Conservation (phyloP, 331 rosid genomes). For the Malus hybrid region DNA sequence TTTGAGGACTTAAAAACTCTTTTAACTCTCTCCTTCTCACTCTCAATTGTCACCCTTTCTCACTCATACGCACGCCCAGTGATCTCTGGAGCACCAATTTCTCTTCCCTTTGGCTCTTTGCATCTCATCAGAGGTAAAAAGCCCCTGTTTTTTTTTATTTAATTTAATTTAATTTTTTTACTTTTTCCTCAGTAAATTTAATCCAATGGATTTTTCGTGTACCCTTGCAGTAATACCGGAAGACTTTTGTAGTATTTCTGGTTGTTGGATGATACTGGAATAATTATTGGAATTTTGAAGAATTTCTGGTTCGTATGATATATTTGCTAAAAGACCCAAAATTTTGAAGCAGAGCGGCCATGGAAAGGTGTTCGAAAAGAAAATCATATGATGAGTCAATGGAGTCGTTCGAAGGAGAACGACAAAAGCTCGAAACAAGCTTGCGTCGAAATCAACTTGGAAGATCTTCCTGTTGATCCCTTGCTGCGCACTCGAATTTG, state of each 20-base stretch:
- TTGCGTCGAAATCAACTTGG: background rate
- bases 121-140: background rate
- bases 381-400: background rate
- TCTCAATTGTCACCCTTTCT: background rate
- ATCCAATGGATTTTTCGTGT: too few relatives aligned
- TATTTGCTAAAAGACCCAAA: background rate
- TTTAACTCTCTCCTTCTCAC: background rate
- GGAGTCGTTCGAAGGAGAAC: background rate
- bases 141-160: background rate
- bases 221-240: too few relatives aligned
- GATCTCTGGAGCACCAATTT: background rate
- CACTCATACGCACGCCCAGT: background rate
- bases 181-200: too few relatives aligned
- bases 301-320: background rate
- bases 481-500: background rate
- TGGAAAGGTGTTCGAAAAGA: background rate
- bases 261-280: background rate
- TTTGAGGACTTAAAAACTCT: background rate
- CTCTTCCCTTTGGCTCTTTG: background rate
- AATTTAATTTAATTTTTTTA: too few relatives aligned
- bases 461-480: background rate
- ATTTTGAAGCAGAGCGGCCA: background rate
- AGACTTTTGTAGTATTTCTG: background rate
- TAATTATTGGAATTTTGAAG: background rate
- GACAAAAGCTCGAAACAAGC: background rate